Evolutionary conservation across 257 asterid genomes (phyloP).

Genomic region (Solanum appendiculatum): DNA sequence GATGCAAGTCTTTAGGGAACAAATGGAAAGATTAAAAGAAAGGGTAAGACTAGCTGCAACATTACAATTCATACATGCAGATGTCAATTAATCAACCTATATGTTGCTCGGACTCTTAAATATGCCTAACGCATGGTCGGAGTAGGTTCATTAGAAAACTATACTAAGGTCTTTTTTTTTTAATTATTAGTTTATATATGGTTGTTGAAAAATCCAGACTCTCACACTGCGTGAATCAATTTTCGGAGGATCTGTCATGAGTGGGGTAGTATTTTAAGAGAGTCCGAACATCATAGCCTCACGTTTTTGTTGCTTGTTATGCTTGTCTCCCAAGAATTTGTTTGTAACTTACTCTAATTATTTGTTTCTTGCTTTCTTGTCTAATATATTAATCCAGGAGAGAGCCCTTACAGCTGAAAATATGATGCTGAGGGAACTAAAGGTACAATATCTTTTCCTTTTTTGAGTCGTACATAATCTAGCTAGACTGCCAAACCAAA

Average conservation of each 20-base stretch:
- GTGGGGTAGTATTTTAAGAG: background rate
- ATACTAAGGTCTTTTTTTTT: background rate
- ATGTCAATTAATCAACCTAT: background rate
- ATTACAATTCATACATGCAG: background rate
- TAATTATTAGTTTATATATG: background rate
- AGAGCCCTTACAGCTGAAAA: slow-evolving; percentile 73
- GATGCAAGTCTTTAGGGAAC: slow-evolving; percentile 80
- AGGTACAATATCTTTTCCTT: slow-evolving; percentile 32
- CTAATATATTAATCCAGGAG: slow-evolving; percentile 31
- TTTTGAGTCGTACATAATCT: too few species aligned
- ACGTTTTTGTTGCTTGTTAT: background rate
- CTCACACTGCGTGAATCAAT: background rate
- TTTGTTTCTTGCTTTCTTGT: background rate
- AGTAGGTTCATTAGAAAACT: background rate
- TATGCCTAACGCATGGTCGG: background rate
- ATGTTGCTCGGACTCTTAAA: background rate
- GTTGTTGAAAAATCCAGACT: background rate
- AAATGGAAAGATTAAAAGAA: slow-evolving; percentile 56
- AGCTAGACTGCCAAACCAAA: too few species aligned
- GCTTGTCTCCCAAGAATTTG: background rate
- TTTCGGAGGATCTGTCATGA: background rate
- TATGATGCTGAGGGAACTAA: slow-evolving; percentile 37
- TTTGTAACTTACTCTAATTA: background rate
- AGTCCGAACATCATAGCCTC: background rate
- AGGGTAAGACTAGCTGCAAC: slow-evolving; percentile 33